Evolutionary conservation across 495 filamentous ascomycete species (phyloP).

Genomic region (Filosporella fistucella): DNA sequence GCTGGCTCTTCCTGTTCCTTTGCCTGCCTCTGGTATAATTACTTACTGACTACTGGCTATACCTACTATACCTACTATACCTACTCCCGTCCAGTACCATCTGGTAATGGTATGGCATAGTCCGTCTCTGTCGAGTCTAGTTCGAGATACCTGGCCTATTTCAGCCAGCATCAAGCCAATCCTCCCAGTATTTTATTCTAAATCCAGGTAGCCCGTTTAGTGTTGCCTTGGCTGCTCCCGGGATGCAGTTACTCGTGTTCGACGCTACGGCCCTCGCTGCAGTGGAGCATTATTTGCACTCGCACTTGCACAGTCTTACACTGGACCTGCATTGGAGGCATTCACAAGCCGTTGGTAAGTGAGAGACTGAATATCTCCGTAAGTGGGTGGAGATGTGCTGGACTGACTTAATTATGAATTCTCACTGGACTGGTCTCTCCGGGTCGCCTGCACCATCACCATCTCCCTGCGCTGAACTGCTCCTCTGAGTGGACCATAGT

Average conservation of each 20-base stretch:
- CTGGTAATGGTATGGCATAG: too few species aligned
- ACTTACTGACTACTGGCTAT: too few species aligned
- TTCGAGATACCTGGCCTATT: too few species aligned
- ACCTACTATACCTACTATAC: too few species aligned
- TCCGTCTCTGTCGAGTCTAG: too few species aligned
- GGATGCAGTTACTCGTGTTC: conserved; percentile 13
- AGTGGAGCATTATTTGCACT: too few species aligned
- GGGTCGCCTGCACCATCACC: neutral
- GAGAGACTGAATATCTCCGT: neutral
- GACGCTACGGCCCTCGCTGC: conserved; percentile 13
- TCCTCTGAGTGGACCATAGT: neutral
- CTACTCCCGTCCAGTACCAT: too few species aligned
- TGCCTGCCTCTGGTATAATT: too few species aligned
- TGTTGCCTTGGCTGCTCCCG: neutral
- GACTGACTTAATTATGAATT: neutral
- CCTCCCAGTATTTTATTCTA: too few species aligned
- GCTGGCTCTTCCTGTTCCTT: too few species aligned
- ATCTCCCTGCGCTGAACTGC: neutral
- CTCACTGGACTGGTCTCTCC: neutral
- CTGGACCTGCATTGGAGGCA: neutral
- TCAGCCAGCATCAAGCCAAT: too few species aligned
- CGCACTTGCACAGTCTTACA: too few species aligned
- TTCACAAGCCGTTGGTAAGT: neutral
- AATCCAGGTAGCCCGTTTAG: conserved; percentile 12
- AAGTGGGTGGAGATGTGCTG: neutral